Evolutionary conservation across 805 yeast species (phyloP), one percentile per base, ranked within the genome.

Genomic region (Ogataea methylovora): DNA sequence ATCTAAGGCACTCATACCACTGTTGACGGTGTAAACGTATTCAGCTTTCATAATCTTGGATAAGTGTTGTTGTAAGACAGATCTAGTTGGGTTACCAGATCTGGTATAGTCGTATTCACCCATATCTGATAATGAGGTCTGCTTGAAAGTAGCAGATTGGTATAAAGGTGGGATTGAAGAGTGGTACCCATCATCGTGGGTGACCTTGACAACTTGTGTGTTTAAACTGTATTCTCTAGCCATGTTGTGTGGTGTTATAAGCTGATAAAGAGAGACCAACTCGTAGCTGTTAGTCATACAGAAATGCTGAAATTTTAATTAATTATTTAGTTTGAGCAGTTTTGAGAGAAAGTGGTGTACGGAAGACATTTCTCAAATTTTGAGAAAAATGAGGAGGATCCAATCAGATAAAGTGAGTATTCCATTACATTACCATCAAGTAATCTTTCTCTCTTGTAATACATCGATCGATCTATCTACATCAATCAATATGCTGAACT

Each of bases 121-220:
- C 79, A 83, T 73, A 47, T 81, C 77, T 26, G 73, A 65, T 40
- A 84, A 62, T 1, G 84, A 73, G 29, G 69, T 69, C 56, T 84
- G 92, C 59, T 86, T 87, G 67, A 88, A 88, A 5, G 97, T 88
- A n/a, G 97, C 95, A 1, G 92, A 76, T 56, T 85, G 94, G 60
- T 88, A 88, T 27, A 88, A 66, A 4, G 97, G 97, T 9, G 94
- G 85, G 19, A 81, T 79, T 5, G 92, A 80, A 2, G 96, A 76
- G 42, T 79, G 75, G 65, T 78, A 73, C 48, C 76, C 80, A 59
- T 88, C 97, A 4, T 63, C 48, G 45, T 77, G 68, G 43, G 69
- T 71, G 30, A 75, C 59, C 40, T 65, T 69, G 20, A 84, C 88
- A 35, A 84, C 65, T 49, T 81, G 83, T 8, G 94, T 83, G 46